Percentiles rank a stretch among this genome's conserved stretches.
Evolutionary conservation across 2,329 filamentous ascomycete genomes (phyloP).

Genomic region (Cadophora sp.): DNA sequence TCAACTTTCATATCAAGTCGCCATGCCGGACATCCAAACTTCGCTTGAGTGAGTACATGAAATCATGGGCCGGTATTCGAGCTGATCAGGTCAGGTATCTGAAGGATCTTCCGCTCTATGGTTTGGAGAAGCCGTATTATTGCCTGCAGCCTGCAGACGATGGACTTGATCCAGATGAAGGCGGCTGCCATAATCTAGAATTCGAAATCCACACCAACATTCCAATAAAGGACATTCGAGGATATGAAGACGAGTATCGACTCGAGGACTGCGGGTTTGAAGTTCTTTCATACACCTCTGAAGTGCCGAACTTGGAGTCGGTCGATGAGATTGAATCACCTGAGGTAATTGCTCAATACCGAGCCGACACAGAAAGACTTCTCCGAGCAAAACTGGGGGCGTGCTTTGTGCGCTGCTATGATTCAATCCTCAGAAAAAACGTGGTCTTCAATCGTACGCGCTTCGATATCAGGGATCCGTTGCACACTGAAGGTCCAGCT

Average conservation of each 20-base stretch:
- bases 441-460: constrained; percentile 18
- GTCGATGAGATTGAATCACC: neutral
- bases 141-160: constrained; percentile 23
- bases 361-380: constrained; percentile 29
- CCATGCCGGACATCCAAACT: neutral
- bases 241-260: neutral
- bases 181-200: constrained; percentile 4
- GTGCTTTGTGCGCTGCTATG: constrained; percentile 30
- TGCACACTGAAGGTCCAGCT: constrained; percentile 28
- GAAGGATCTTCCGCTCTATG: constrained; percentile 29
- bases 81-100: constrained; percentile 18
- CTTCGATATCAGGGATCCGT: constrained; percentile 23
- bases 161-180: constrained; percentile 22
- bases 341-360: constrained; percentile 14
- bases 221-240: constrained; percentile 27
- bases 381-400: constrained; percentile 22
- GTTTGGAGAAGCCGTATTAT: constrained; percentile 33
- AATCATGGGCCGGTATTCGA: neutral
- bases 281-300: neutral
- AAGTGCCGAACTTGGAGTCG: neutral
- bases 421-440: constrained; percentile 28
- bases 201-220: constrained; percentile 27
- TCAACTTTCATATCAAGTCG: no score
- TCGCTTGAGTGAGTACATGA: neutral
- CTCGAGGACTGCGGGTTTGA: neutral